These are phyloP conservation scores for Umbilicus rupestris DNA, from an alignment of 164 flowering plant species.

Conservation along the genomic window DNA sequence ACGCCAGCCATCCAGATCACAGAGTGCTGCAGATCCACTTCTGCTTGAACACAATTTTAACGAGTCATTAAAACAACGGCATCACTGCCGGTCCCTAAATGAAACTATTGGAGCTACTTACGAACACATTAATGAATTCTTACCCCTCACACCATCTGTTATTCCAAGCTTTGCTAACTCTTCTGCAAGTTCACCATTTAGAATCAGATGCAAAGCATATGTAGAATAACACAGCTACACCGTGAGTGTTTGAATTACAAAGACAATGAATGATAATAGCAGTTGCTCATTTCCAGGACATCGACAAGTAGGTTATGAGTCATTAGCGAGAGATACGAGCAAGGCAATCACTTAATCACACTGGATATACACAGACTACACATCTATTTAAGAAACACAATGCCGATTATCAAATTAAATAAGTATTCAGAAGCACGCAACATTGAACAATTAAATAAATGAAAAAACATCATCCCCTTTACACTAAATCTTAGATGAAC, in stretches of 20 bases:
- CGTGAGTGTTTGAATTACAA: too few species aligned
- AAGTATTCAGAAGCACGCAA: neutral
- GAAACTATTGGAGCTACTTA: neutral
- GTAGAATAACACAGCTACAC: neutral
- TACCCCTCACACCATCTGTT: conserved; percentile 59
- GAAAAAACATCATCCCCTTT: neutral
- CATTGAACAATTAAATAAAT: neutral
- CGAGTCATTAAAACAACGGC: neutral
- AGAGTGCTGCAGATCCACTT: conserved; percentile 74
- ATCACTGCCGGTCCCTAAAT: neutral
- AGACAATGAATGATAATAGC: too few species aligned
- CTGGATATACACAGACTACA: neutral
- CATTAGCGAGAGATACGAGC: neutral
- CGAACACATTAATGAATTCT: conserved; percentile 6
- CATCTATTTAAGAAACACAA: neutral
- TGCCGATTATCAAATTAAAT: neutral
- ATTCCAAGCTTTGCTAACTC: conserved; percentile 76
- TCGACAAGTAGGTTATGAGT: neutral
- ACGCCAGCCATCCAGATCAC: conserved; percentile 89
- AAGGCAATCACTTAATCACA: neutral
- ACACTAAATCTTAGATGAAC: neutral
- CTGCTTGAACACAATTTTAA: conserved; percentile 32
- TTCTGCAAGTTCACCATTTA: conserved; percentile 30
- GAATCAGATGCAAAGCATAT: neutral
- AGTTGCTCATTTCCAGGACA: neutral